phyloP scores from a whole-genome alignment of 257 asterid genomes.

The Solanum gracilifrons region DNA sequence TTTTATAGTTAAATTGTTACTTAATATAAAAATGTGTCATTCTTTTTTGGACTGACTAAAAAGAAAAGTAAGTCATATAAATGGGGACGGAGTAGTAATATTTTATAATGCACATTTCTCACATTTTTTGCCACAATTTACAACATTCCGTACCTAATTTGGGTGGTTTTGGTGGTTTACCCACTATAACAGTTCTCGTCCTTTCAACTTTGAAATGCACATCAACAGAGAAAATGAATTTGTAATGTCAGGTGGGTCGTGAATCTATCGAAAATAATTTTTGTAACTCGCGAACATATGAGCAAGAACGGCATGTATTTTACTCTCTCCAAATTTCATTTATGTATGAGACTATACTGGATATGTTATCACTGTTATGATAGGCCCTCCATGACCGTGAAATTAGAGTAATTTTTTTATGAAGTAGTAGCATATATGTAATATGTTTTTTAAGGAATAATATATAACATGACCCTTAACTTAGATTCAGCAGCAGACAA shows the following conservation, averaged over 20 bases:
- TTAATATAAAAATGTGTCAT: too few species aligned
- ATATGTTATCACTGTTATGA: too few species aligned
- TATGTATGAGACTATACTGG: not conserved
- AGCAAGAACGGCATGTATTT: not conserved
- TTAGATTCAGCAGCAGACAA: too few species aligned
- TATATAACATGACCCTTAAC: too few species aligned
- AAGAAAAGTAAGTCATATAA: too few species aligned
- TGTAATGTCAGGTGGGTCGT: too few species aligned
- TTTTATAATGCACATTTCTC: not conserved
- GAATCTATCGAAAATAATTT: not conserved
- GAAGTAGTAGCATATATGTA: not conserved
- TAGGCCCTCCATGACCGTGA: too few species aligned
- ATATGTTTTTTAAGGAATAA: too few species aligned
- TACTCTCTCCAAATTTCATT: not conserved
- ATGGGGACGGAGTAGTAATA: not conserved
- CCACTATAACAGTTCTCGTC: not conserved
- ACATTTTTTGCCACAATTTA: not conserved
- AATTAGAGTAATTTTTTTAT: not conserved
- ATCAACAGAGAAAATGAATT: too few species aligned
- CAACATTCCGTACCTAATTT: not conserved
- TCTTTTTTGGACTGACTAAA: too few species aligned
- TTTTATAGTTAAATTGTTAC: too few species aligned
- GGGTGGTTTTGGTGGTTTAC: not conserved
- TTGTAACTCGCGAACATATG: rapidly evolving
- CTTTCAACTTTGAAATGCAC: too few species aligned